Percentiles rank a stretch among this genome's conserved stretches.
Evolutionary conservation across 2,329 filamentous ascomycete species (phyloP).

Genomic region (Phyllosticta citribraziliensis): DNA sequence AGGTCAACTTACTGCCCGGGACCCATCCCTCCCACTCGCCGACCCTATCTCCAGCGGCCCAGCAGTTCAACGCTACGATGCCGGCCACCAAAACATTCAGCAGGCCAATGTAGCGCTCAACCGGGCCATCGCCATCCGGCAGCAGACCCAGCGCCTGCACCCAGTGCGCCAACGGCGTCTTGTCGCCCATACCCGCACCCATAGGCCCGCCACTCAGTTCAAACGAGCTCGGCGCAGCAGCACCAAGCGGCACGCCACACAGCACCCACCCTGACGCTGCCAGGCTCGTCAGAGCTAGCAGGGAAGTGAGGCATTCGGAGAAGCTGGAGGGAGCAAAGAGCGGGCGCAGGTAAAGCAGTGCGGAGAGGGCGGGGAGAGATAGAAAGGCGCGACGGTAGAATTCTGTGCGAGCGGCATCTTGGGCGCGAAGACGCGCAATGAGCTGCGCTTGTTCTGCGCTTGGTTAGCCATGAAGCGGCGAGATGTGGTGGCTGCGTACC

Average conservation of each 20-base stretch:
- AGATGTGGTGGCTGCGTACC: constrained; percentile 34
- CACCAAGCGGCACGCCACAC: constrained; percentile 44
- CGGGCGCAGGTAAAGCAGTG: constrained; percentile 45
- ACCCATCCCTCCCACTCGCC: constrained; percentile 26
- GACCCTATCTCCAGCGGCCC: constrained; percentile 18
- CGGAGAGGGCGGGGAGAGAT: constrained; percentile 47
- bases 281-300: constrained; percentile 56
- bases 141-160: not conserved
- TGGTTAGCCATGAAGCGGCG: constrained; percentile 1
- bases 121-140: constrained; percentile 30
- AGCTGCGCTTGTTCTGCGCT: constrained; percentile 53
- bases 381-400: constrained; percentile 41
- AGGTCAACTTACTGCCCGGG: constrained; percentile 19
- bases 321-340: constrained; percentile 32
- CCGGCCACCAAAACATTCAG: constrained; percentile 48
- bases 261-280: constrained; percentile 53
- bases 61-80: constrained; percentile 34
- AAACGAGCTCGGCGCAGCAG: constrained; percentile 15
- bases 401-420: constrained; percentile 37
- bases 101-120: constrained; percentile 49
- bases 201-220: constrained; percentile 4
- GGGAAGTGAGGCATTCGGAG: constrained; percentile 34
- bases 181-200: constrained; percentile 20
- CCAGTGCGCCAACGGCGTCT: not conserved
- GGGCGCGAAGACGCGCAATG: constrained; percentile 44